Percentiles rank a stretch among this genome's conserved stretches.
These are phyloP conservation scores for Pyrus betulifolia DNA, from an alignment of 306 rosid genomes.

Conservation along the genomic window DNA sequence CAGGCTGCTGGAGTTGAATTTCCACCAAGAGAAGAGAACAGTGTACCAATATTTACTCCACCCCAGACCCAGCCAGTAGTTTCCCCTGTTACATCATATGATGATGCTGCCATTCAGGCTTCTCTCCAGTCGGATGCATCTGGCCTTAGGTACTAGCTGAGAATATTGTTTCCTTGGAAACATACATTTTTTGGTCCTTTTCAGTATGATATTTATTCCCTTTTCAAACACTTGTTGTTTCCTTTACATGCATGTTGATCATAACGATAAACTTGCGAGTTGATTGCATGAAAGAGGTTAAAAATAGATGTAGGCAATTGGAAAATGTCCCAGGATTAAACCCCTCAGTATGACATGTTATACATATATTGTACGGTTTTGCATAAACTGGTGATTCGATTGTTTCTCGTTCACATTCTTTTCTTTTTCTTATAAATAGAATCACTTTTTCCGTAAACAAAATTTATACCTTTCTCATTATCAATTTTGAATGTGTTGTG, in stretches of 20 bases:
- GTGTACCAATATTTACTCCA: slow-evolving; percentile 88
- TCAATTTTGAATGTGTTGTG: background rate
- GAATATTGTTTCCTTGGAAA: background rate
- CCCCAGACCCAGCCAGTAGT: slow-evolving; percentile 75
- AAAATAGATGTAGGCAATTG: background rate
- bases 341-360: background rate
- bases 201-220: background rate
- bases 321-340: background rate
- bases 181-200: background rate
- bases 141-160: slow-evolving; percentile 61
- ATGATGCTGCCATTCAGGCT: slow-evolving; percentile 75
- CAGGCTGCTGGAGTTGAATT: slow-evolving; percentile 92
- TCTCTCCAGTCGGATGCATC: slow-evolving; percentile 89
- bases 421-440: background rate
- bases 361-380: background rate
- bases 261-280: background rate
- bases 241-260: background rate
- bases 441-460: background rate
- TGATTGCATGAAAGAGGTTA: background rate
- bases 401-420: background rate
- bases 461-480: background rate
- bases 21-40: slow-evolving; percentile 74
- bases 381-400: background rate
- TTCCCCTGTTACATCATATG: slow-evolving; percentile 38
- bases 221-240: background rate